Conservation (phyloP, 805 yeast species). For the Candida sanyiensis region DNA sequence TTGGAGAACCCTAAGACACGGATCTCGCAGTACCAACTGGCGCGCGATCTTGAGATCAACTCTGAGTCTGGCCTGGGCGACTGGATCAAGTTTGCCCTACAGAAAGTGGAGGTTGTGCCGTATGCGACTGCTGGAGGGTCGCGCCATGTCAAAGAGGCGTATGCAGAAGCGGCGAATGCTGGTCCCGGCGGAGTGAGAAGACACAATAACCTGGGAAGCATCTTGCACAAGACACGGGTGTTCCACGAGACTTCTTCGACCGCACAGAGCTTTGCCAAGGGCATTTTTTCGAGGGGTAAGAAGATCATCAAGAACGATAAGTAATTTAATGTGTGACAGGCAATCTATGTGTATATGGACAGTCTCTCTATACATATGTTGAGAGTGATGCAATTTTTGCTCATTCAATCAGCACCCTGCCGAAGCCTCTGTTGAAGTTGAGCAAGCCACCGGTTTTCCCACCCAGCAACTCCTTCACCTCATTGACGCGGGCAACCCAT, state of each 20-base stretch:
- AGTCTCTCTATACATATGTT: neutral
- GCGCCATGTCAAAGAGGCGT: constrained; percentile 52
- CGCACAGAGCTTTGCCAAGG: constrained; percentile 48
- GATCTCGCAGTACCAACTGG: constrained; percentile 36
- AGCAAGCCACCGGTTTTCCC: constrained; percentile 55
- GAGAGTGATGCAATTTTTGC: too few species aligned
- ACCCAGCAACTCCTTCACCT: constrained; percentile 37
- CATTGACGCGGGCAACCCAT: constrained; percentile 77
- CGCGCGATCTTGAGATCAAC: constrained; percentile 35
- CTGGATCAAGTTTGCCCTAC: constrained; percentile 41
- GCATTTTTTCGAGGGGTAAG: constrained; percentile 50
- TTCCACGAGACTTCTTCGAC: constrained; percentile 46
- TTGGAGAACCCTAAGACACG: constrained; percentile 38
- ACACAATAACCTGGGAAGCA: constrained; percentile 38
- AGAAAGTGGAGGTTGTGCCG: constrained; percentile 26
- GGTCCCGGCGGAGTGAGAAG: constrained; percentile 29
- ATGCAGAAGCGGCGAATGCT: constrained; percentile 47
- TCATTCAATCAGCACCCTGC: too few species aligned
- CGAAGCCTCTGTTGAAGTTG: constrained; percentile 60
- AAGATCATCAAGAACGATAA: constrained; percentile 37
- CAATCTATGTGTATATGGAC: neutral
- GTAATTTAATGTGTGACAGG: constrained; percentile 1
- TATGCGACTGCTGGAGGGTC: constrained; percentile 27
- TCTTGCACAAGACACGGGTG: constrained; percentile 44
- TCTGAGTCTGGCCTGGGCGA: constrained; percentile 53